These are phyloP conservation scores for Ophiosphaerella herpotricha DNA, from an alignment of 2,329 filamentous ascomycete species.

Conservation along the genomic window DNA sequence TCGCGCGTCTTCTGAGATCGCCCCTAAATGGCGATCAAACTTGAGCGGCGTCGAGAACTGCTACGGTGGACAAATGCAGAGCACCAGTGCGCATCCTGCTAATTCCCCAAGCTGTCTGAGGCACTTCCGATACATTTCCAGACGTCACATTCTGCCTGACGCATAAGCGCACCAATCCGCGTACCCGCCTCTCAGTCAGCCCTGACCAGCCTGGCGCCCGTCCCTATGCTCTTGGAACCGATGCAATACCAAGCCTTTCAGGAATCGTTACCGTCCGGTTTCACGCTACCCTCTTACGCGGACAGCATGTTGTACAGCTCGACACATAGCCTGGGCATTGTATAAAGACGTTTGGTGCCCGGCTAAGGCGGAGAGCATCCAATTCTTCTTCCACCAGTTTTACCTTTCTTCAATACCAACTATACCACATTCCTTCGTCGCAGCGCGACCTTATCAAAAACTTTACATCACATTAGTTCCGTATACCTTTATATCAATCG, in stretches of 20 bases:
- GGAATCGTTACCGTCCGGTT: conserved; percentile 40
- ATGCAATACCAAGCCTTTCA: conserved; percentile 29
- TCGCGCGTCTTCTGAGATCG: background rate
- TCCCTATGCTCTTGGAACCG: conserved; percentile 14
- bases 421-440: conserved; percentile 38
- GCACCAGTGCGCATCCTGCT: conserved; percentile 16
- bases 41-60: background rate
- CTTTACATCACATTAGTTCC: conserved; percentile 8
- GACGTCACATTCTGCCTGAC: conserved; percentile 15
- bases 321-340: conserved; percentile 17
- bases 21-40: background rate
- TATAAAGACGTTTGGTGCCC: conserved; percentile 28
- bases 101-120: conserved; percentile 21
- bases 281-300: conserved; percentile 25
- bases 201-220: conserved; percentile 17
- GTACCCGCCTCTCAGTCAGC: conserved; percentile 7
- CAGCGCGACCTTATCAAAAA: conserved; percentile 36
- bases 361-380: conserved; percentile 17
- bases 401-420: conserved; percentile 18
- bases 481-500: background rate
- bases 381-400: conserved; percentile 19
- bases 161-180: conserved; percentile 16
- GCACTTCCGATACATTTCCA: conserved; percentile 24
- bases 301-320: conserved; percentile 3
- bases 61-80: background rate